Conservation (phyloP, 202 grass and related monocot species). For the Bolboschoenoplectus hybrid region DNA sequence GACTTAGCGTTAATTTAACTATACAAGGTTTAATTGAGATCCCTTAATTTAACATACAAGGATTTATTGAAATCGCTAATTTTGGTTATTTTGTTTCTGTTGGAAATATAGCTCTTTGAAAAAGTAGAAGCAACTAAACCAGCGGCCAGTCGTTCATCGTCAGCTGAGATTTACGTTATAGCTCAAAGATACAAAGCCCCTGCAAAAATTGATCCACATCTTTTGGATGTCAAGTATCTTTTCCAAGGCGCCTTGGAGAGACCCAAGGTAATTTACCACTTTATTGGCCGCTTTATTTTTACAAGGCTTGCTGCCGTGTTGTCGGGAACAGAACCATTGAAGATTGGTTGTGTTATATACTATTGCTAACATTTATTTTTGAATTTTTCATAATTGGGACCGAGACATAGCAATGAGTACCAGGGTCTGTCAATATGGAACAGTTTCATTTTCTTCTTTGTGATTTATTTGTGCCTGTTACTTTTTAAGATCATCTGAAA, state of each 20-base stretch:
- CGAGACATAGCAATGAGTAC: not conserved
- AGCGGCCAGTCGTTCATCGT: conserved; percentile 75
- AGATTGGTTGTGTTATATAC: not conserved
- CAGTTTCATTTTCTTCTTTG: not conserved
- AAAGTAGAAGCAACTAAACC: conserved; percentile 93
- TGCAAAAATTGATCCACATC: conserved; percentile 85
- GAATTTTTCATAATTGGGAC: not conserved
- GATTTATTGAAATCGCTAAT: not conserved
- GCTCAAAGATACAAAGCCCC: conserved; percentile 86
- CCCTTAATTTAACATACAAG: too few species aligned
- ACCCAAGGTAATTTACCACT: conserved; percentile 48
- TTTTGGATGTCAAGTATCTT: conserved; percentile 88
- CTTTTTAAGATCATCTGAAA: not conserved
- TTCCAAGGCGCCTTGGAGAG: conserved; percentile 72
- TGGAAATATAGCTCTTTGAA: conserved; percentile 67
- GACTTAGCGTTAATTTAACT: not conserved
- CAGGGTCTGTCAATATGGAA: not conserved
- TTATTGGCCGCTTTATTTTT: conserved; percentile 8
- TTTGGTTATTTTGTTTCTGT: conserved; percentile 18
- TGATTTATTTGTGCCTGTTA: not conserved
- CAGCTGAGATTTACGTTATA: conserved; percentile 93
- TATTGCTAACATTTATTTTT: not conserved
- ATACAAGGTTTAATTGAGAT: not conserved
- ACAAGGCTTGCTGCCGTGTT: not conserved
- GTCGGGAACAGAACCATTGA: not conserved